These are phyloP conservation scores for Lycium barbarum DNA, from an alignment of 257 asterid genomes.

Conservation along the genomic window DNA sequence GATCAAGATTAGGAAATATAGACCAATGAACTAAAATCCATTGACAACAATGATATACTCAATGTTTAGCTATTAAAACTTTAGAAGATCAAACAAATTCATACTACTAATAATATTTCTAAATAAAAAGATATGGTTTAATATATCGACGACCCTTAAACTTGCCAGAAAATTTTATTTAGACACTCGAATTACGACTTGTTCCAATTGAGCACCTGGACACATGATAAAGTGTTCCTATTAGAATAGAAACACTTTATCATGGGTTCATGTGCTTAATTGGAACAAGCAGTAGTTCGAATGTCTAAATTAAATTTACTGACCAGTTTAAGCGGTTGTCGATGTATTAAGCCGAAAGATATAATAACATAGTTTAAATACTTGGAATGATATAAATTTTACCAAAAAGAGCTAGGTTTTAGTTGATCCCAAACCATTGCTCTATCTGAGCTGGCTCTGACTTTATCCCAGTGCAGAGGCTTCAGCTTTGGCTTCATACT, in stretches of 20 bases:
- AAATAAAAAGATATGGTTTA: background rate
- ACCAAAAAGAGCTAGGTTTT: slow-evolving; percentile 77
- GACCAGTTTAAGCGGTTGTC: too few relatives aligned
- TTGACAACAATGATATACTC: slow-evolving; percentile 11
- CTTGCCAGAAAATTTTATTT: too few relatives aligned
- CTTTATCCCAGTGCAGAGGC: slow-evolving; percentile 94
- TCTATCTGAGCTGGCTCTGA: slow-evolving; percentile 72
- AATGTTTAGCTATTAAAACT: background rate
- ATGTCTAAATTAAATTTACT: too few relatives aligned
- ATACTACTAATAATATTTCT: background rate
- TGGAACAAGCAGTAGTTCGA: too few relatives aligned
- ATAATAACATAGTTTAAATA: too few relatives aligned
- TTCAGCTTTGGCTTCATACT: slow-evolving; percentile 67
- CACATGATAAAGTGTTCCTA: too few relatives aligned
- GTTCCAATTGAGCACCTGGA: too few relatives aligned
- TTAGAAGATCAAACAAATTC: background rate
- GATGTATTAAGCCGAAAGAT: too few relatives aligned
- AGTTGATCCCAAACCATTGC: slow-evolving; percentile 88
- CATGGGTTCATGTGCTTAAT: too few relatives aligned
- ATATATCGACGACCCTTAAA: too few relatives aligned
- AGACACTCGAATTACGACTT: too few relatives aligned
- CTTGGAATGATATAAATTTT: slow-evolving; percentile 40
- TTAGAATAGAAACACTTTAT: too few relatives aligned
- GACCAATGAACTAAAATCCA: background rate
- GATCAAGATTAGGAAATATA: background rate